A percentile compares a stretch with the other conserved stretches of the same genome.
These are phyloP conservation scores for Coelastrella sp. DNA, from an alignment of 139 green algal genomes.

Conservation along the genomic window DNA sequence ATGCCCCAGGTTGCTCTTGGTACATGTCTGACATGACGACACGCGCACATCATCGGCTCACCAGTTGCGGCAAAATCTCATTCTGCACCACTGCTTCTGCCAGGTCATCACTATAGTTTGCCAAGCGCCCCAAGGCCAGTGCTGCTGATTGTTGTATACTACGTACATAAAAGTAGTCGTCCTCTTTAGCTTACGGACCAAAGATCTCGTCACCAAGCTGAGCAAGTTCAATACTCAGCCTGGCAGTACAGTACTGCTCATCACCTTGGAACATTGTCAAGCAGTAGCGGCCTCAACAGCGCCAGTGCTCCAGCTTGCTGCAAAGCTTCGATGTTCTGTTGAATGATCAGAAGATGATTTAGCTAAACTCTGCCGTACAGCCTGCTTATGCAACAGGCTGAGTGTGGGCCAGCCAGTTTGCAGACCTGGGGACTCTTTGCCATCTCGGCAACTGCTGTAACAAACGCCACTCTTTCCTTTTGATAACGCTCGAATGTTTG, in stretches of 20 bases:
- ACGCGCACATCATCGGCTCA: slow-evolving; percentile 33
- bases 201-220: too few species aligned
- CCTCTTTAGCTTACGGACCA: too few species aligned
- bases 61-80: slow-evolving; percentile 88
- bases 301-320: slow-evolving; percentile 86
- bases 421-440: slow-evolving; percentile 82
- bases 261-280: slow-evolving; percentile 89
- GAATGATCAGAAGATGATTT: too few species aligned
- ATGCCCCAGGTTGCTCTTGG: too few species aligned
- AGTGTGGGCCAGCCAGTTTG: background rate
- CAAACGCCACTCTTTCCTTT: slow-evolving; percentile 86
- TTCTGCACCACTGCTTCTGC: slow-evolving; percentile 90
- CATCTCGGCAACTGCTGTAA: slow-evolving; percentile 87
- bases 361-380: too few species aligned
- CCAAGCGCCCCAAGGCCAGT: slow-evolving; percentile 82
- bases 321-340: slow-evolving; percentile 89
- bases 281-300: slow-evolving; percentile 82
- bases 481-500: slow-evolving; percentile 89
- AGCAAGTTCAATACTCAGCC: too few species aligned
- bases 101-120: slow-evolving; percentile 88
- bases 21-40: too few species aligned
- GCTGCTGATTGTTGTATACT: slow-evolving; percentile 92
- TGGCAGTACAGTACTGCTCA: background rate
- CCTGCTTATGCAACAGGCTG: too few species aligned
- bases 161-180: slow-evolving; percentile 27